Evolutionary conservation across 805 yeast genomes (phyloP).

Genomic region (Candida chilensis): DNA sequence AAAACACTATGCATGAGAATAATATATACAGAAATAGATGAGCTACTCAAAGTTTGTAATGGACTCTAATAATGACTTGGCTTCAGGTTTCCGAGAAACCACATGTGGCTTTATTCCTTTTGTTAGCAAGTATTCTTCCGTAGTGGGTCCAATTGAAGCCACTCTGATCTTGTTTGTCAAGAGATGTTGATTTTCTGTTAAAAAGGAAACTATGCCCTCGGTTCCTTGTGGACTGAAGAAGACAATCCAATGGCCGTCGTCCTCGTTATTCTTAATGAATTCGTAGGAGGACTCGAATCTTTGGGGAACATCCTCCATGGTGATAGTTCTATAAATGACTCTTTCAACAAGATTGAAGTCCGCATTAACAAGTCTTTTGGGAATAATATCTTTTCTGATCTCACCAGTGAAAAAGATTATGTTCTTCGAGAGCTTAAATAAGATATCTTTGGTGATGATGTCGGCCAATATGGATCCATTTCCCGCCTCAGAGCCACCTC

Average conservation of each 20-base stretch:
- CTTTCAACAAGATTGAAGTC: slow-evolving; percentile 44
- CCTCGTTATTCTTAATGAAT: slow-evolving; percentile 5
- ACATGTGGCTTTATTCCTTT: slow-evolving; percentile 50
- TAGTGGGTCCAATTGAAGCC: slow-evolving; percentile 93
- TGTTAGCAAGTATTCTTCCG: slow-evolving; percentile 48
- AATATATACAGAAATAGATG: slow-evolving; percentile 3
- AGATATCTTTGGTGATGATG: slow-evolving; percentile 34
- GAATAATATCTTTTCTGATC: slow-evolving; percentile 73
- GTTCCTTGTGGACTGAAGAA: slow-evolving; percentile 93
- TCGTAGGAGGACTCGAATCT: slow-evolving; percentile 15
- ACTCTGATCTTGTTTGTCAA: slow-evolving; percentile 11
- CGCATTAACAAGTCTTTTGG: slow-evolving; percentile 38
- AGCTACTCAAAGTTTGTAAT: slow-evolving; percentile 1
- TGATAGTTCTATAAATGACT: slow-evolving; percentile 62
- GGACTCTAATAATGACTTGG: slow-evolving; percentile 38
- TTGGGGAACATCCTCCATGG: slow-evolving; percentile 33
- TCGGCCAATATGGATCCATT: slow-evolving; percentile 69
- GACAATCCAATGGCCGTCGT: slow-evolving; percentile 53
- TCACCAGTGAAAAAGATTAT: slow-evolving; percentile 81
- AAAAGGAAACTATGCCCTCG: slow-evolving; percentile 41
- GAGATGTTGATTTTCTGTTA: slow-evolving; percentile 3
- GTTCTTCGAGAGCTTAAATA: slow-evolving; percentile 13
- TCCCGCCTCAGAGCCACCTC: slow-evolving; percentile 74
- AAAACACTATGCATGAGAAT: no score
- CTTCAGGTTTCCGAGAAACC: slow-evolving; percentile 68